Base-by-base conservation (phyloP, 257 asterid genomes). In the Solanum habrochaites region DNA sequence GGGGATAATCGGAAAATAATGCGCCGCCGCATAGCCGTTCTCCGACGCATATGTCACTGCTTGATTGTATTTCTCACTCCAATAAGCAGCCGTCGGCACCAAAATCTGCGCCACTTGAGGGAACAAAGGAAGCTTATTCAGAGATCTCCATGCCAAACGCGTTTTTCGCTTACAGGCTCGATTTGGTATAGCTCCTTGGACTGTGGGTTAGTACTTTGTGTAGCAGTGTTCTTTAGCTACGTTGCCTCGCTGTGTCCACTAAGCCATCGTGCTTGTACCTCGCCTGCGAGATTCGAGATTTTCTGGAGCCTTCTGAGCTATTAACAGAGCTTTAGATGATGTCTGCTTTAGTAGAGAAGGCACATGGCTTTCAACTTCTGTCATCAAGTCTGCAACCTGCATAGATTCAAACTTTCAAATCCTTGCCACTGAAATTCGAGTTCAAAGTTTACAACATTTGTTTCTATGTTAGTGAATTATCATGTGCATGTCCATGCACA, bases 41-140 rank as follows among this genome's bases (percentile, higher is more conserved):
- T 89, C 91, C 1, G 88, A 90, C n/a, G 92, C 87, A 25, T 83
- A n/a, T 8, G 87, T 86, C 89, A 94, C n/a, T 8, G 88, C 86
- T 42, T 88, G 93, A 31, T 96, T 96, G 81, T 96, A 96, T 88
- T 91, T 92, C 90, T 95, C 99, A 12, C 95, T 94, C 98, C 96
- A 95, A 85, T 95, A 90, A 1, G 95, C 94, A 4, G 92, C 98
- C 52, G 98, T 94, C 0, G 99, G 99, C 84, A 94, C 93, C 89
- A 93, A 80, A 10, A 94, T 89, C 43, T 92, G 95, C 66, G 97
- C 98, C 88, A 92, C 91, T 83, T 91, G 96, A 2, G 94, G 92
- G 83, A 96, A 94, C 87, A 94, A 73, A 0, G 99, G 98, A 45
- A 92, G 93, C 87, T 87, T 89, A 72, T 95, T 93, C 8, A 96